phyloP scores from a whole-genome alignment of 2,329 filamentous ascomycete genomes.

The Pseudonectria foliicola region DNA sequence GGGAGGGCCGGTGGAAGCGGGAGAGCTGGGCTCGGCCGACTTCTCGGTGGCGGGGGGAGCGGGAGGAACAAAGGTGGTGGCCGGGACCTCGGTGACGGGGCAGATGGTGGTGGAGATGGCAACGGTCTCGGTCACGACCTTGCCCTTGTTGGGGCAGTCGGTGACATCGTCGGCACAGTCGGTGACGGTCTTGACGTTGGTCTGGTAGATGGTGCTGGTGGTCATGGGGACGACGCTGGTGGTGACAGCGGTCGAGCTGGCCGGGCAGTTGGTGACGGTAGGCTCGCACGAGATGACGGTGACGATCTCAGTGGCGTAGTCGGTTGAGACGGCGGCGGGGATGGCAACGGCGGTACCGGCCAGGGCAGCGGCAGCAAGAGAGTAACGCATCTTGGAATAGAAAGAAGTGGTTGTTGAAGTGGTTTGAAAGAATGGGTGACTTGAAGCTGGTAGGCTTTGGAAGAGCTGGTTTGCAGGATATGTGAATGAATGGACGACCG shows the following conservation, averaged over 20 bases:
- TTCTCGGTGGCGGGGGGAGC: slow-evolving; percentile 1
- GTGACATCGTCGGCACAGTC: slow-evolving; percentile 52
- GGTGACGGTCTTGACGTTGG: slow-evolving; percentile 55
- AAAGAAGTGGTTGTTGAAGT: slow-evolving; percentile 20
- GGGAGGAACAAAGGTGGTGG: slow-evolving; percentile 9
- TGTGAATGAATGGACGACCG: slow-evolving; percentile 50
- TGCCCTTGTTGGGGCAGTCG: slow-evolving; percentile 49
- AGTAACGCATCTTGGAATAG: slow-evolving; percentile 57
- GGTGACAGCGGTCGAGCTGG: slow-evolving; percentile 30
- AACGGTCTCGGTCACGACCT: slow-evolving; percentile 30
- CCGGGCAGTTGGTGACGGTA: slow-evolving; percentile 55
- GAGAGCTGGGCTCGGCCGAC: neutral
- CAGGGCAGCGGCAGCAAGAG: slow-evolving; percentile 43
- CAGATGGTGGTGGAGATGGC: slow-evolving; percentile 35
- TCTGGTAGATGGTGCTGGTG: slow-evolving; percentile 50
- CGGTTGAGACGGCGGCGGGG: slow-evolving; percentile 34
- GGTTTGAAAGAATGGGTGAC: slow-evolving; percentile 18
- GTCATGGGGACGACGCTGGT: slow-evolving; percentile 36
- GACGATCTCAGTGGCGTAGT: slow-evolving; percentile 51
- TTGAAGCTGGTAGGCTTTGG: slow-evolving; percentile 22
- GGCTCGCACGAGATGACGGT: slow-evolving; percentile 57
- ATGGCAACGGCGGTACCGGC: slow-evolving; percentile 27
- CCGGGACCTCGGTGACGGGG: slow-evolving; percentile 24
- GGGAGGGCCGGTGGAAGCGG: slow-evolving; percentile 1
- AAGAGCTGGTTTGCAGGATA: slow-evolving; percentile 21